Percentiles rank a stretch among this genome's conserved stretches.
Evolutionary conservation across 129 eudicot species (phyloP).

Genomic region (Pseudognaphalium luteoalbum): DNA sequence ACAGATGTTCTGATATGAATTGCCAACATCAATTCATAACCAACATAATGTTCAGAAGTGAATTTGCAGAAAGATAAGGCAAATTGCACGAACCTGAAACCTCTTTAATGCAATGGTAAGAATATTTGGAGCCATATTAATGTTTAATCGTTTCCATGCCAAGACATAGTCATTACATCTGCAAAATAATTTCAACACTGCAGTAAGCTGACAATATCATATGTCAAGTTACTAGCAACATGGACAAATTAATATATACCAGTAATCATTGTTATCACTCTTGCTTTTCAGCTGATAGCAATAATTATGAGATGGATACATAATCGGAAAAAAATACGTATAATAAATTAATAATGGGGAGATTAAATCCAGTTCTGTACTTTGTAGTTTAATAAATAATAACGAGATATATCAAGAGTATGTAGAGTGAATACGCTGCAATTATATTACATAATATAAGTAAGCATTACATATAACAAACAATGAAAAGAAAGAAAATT

Average conservation of each 20-base stretch:
- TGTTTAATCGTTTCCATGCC: constrained; percentile 83
- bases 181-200: constrained; percentile 36
- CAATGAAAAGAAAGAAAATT: constrained; percentile 24
- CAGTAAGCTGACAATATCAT: constrained; percentile 19
- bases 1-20: neutral
- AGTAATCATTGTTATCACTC: neutral
- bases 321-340: no score
- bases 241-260: neutral
- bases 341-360: no score
- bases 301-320: neutral
- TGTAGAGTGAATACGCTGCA: constrained; percentile 6
- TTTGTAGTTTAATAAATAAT: constrained; percentile 6
- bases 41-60: constrained; percentile 14
- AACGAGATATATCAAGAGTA: constrained; percentile 1
- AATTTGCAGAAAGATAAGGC: constrained; percentile 15
- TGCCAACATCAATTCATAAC: constrained; percentile 7
- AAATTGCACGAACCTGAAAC: constrained; percentile 68
- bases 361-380: neutral
- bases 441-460: constrained; percentile 10
- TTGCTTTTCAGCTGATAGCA: neutral
- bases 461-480: neutral
- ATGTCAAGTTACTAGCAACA: neutral
- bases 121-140: constrained; percentile 74
- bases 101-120: constrained; percentile 93
- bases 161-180: constrained; percentile 88